These are phyloP conservation scores for Fusarium sp. DNA, from an alignment of 2,329 filamentous ascomycete species.

Conservation along the genomic window DNA sequence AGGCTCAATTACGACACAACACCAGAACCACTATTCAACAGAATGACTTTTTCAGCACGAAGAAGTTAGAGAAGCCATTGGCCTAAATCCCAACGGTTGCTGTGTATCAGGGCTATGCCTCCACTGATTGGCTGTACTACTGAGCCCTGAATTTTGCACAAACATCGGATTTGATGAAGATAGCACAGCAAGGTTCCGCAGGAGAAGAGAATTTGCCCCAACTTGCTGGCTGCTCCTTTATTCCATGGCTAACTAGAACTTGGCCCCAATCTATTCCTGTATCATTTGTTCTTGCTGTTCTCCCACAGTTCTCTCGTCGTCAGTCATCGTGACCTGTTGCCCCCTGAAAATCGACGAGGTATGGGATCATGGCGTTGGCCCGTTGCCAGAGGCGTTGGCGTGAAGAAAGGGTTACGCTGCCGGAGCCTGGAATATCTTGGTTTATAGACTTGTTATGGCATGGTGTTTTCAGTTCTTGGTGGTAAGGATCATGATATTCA, in stretches of 20 bases:
- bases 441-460: conserved; percentile 40
- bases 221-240: not conserved
- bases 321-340: conserved; percentile 15
- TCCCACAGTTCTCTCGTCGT: conserved; percentile 7
- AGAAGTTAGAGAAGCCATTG: not conserved
- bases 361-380: conserved; percentile 32
- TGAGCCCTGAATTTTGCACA: not conserved
- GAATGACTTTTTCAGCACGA: not conserved
- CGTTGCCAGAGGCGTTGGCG: conserved; percentile 32
- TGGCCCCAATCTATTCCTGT: not conserved
- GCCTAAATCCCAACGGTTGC: not conserved
- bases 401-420: conserved; percentile 27
- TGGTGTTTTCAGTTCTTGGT: conserved; percentile 28
- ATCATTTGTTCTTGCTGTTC: conserved; percentile 27
- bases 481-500: conserved; percentile 35
- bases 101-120: not conserved
- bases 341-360: conserved; percentile 22
- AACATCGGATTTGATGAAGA: conserved; percentile 7
- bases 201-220: not conserved
- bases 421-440: conserved; percentile 23
- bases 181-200: conserved; percentile 8
- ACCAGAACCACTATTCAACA: not conserved
- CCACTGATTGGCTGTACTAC: not conserved
- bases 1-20: not conserved
- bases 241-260: not conserved